These are phyloP conservation scores for Gautieria morchelliformis DNA, from an alignment of 768 basidiomycete genomes.

Conservation along the genomic window DNA sequence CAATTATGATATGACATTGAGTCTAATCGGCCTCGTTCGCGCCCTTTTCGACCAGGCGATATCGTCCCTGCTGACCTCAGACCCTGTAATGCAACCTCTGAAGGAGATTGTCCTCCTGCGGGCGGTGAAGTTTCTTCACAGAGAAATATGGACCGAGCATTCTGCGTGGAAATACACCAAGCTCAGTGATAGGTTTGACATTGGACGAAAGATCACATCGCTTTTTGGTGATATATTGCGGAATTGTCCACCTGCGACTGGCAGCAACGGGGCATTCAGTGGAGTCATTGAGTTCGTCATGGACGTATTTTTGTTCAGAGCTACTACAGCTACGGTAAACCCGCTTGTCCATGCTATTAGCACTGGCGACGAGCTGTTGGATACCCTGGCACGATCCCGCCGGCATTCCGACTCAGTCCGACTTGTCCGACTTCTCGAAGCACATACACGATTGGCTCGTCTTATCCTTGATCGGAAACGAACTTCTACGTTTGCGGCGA, in stretches of 20 bases:
- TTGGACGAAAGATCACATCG: conserved; percentile 55
- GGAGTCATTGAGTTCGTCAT: conserved; percentile 29
- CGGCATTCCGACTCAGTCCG: conserved; percentile 62
- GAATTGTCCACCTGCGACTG: conserved; percentile 39
- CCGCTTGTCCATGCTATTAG: conserved; percentile 69
- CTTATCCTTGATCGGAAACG: conserved; percentile 59
- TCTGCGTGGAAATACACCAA: conserved; percentile 79
- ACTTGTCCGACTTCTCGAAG: conserved; percentile 58
- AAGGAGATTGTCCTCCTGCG: conserved; percentile 81
- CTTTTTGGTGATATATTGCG: conserved; percentile 62
- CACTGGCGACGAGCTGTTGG: conserved; percentile 47
- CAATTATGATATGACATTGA: conserved; percentile 73
- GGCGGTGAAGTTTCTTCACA: conserved; percentile 69
- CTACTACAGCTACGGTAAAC: conserved; percentile 70
- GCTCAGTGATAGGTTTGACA: conserved; percentile 76
- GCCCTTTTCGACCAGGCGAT: conserved; percentile 69
- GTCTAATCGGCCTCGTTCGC: conserved; percentile 67
- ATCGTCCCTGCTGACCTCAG: conserved; percentile 29
- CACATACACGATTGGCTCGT: conserved; percentile 52
- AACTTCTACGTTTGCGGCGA: conserved; percentile 24
- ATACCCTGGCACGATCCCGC: conserved; percentile 49
- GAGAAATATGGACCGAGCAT: conserved; percentile 84
- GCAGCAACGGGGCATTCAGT: conserved; percentile 41
- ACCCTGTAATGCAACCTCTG: conserved; percentile 49
- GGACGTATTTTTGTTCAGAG: conserved; percentile 64